Base-by-base conservation (phyloP, 345 rosid species). In the Salix caprea region DNA sequence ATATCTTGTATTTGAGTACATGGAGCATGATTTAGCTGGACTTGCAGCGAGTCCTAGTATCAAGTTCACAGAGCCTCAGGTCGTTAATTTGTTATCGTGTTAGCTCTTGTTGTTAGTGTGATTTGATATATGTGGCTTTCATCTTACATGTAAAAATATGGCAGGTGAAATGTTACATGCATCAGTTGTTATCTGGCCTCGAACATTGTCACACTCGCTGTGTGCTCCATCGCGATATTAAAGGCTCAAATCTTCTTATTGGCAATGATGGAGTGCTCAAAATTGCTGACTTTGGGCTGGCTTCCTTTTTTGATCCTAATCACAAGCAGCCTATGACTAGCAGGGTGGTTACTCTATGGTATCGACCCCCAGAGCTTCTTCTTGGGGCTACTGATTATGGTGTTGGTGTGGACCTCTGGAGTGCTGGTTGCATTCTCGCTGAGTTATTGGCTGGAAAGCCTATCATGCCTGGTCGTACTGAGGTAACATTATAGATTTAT, bases 361-460 rank as follows among this genome's bases (percentile, higher is more conserved):
- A 81, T 62, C 77, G 83, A 46, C 83, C 83, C 28, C 83, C 83
- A 4, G 83, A 81, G 74, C 77, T 81, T 54, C 80, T 81, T 46
- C 74, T 81, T 34, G 83, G 83, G 56, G 80, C 83, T 56, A 81
- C 80, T 46, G 83, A 81, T 46, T 81, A 81, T 73, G 42, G 83
- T 19, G 80, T 81, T 65, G 83, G 83, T n/a, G 80, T 81, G 44
- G 83, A 81, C 72, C 80, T 81, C 21, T 81, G 83, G 83, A 81
- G 83, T 81, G 83, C 83, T 62, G 83, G 83, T 76, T 81, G 83
- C 83, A 81, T 81, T 81, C 83, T 81, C 48, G 83, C 83, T 18
- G 83, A 81, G 67, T 74, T 81, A 48, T 61, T 81, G 70, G 71
- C 77, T 72, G 83, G 83, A 67, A 81, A 81, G 58, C 83, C 83